These are phyloP conservation scores for Colletotrichum tamarilloi DNA, from an alignment of 2,329 filamentous ascomycete species.

Conservation along the genomic window DNA sequence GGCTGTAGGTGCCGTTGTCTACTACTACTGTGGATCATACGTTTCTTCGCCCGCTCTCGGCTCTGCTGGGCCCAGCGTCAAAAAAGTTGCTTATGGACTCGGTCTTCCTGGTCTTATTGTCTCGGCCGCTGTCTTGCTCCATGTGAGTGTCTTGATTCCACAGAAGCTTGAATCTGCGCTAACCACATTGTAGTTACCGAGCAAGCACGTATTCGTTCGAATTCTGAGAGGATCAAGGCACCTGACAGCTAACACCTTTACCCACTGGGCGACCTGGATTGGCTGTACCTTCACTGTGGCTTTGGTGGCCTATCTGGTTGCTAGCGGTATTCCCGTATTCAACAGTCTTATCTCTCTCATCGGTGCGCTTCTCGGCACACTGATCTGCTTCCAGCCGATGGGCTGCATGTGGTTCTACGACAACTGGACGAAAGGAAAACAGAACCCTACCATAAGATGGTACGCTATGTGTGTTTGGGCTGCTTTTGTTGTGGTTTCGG, in stretches of 20 bases:
- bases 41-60: slow-evolving; percentile 59
- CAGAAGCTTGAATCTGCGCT: not conserved
- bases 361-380: slow-evolving; percentile 43
- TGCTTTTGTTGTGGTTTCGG: slow-evolving; percentile 37
- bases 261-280: slow-evolving; percentile 46
- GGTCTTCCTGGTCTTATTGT: slow-evolving; percentile 45
- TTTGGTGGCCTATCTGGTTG: slow-evolving; percentile 40
- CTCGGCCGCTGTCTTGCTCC: slow-evolving; percentile 40
- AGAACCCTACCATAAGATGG: slow-evolving; percentile 23
- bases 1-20: slow-evolving; percentile 51
- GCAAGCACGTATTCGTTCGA: slow-evolving; percentile 45
- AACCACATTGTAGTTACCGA: slow-evolving; percentile 24
- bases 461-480: slow-evolving; percentile 34
- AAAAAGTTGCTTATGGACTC: slow-evolving; percentile 56
- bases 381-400: slow-evolving; percentile 45
- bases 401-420: slow-evolving; percentile 45
- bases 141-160: slow-evolving; percentile 35
- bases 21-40: slow-evolving; percentile 57
- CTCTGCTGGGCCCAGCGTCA: slow-evolving; percentile 52
- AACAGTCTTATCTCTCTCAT: slow-evolving; percentile 42
- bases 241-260: slow-evolving; percentile 40
- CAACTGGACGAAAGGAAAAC: slow-evolving; percentile 39
- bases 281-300: slow-evolving; percentile 37
- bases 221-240: slow-evolving; percentile 44
- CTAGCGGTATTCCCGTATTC: slow-evolving; percentile 41